phyloP scores from a whole-genome alignment of 208 protist species.

The Hexamita inflata region DNA sequence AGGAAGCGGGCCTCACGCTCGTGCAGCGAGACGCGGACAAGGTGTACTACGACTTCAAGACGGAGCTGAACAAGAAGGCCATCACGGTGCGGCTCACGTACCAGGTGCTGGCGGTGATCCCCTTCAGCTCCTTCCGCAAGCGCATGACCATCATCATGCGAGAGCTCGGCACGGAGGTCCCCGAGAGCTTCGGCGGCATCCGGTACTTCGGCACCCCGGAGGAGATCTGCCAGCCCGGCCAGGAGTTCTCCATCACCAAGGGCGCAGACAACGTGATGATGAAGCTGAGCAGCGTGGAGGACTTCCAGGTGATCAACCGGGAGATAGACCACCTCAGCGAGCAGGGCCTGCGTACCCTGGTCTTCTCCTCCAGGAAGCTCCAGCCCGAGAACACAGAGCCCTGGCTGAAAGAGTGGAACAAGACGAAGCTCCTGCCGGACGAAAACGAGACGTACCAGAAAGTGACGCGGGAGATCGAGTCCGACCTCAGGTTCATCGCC shows the following conservation, averaged over 20 bases:
- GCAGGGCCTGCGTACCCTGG: constrained; percentile 10
- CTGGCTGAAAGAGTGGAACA: background rate
- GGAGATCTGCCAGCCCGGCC: background rate
- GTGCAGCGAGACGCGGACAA: background rate
- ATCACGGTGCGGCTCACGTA: background rate
- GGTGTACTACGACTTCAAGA: background rate
- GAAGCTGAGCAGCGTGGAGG: too few relatives aligned
- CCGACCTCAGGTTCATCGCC: constrained; percentile 38
- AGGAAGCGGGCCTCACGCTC: constrained; percentile 53
- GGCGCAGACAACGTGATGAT: constrained; percentile 2
- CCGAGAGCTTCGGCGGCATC: too few relatives aligned
- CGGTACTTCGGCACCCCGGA: constrained; percentile 5
- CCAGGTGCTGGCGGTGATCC: background rate
- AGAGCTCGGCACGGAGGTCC: too few relatives aligned
- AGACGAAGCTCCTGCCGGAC: background rate
- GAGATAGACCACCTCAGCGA: background rate
- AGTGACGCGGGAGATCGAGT: background rate
- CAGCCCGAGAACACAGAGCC: background rate
- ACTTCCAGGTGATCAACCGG: background rate
- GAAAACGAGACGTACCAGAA: background rate
- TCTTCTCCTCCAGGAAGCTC: background rate
- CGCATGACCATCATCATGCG: background rate
- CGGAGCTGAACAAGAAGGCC: too few relatives aligned
- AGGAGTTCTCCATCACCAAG: background rate
- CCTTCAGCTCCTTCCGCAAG: constrained; percentile 16